Evolutionary conservation across 1,284 basidiomycete genomes (phyloP).

Genomic region (Coriolopsis trogii): DNA sequence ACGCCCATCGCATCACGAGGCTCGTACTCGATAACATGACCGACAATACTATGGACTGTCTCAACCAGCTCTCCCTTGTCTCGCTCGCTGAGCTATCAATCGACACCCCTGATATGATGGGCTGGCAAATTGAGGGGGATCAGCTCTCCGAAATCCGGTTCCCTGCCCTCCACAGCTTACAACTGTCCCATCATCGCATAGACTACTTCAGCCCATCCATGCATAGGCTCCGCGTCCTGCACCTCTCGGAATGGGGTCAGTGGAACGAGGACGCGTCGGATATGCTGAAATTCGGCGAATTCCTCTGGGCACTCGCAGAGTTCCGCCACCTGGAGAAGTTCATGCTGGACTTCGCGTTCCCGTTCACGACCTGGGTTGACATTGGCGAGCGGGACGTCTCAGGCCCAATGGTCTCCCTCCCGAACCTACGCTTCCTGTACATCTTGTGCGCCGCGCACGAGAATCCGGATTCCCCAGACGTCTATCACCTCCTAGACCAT

Average conservation of each 20-base stretch:
- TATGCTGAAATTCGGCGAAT: background rate
- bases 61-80: background rate
- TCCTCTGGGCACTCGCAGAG: background rate
- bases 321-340: background rate
- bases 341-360: background rate
- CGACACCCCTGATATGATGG: too few relatives aligned
- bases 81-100: background rate
- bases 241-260: background rate
- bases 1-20: background rate
- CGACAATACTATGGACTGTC: background rate
- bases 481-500: slow-evolving; percentile 1
- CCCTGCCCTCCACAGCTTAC: background rate
- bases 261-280: background rate
- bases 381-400: background rate
- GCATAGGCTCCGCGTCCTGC: background rate
- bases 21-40: background rate
- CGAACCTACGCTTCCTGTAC: background rate
- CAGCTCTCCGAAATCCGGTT: too few relatives aligned
- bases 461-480: background rate
- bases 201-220: background rate
- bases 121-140: too few relatives aligned
- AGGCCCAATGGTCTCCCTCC: background rate
- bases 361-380: background rate
- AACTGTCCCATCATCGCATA: background rate
- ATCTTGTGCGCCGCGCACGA: background rate